Evolutionary conservation across 2,329 filamentous ascomycete genomes (phyloP).

Genomic region (Setomelanomma holmii): DNA sequence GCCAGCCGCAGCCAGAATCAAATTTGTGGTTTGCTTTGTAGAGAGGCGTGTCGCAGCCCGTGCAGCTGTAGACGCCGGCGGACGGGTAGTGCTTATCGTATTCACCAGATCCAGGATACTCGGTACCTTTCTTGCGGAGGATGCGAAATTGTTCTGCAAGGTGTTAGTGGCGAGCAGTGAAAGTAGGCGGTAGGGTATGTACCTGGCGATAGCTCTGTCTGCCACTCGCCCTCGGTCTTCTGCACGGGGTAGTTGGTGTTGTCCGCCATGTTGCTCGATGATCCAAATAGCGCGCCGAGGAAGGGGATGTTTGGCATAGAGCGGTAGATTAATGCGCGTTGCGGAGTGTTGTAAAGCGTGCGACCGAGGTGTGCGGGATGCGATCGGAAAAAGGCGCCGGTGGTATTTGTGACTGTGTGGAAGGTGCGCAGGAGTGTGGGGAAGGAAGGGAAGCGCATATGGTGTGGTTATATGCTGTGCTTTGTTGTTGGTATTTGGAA

Average conservation of each 20-base stretch:
- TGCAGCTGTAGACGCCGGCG: conserved; percentile 83
- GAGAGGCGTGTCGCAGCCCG: conserved; percentile 83
- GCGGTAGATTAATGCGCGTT: conserved; percentile 35
- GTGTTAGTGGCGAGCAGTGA: conserved; percentile 6
- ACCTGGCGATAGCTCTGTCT: conserved; percentile 79
- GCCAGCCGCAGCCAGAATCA: conserved; percentile 95
- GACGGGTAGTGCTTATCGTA: conserved; percentile 86
- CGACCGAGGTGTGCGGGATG: conserved; percentile 48
- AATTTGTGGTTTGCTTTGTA: conserved; percentile 97
- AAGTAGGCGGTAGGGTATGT: conserved; percentile 24
- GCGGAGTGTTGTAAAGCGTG: conserved; percentile 34
- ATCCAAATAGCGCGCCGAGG: conserved; percentile 76
- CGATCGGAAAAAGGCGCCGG: conserved; percentile 35
- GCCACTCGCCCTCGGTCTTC: conserved; percentile 86
- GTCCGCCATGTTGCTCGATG: conserved; percentile 53
- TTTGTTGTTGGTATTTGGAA: conserved; percentile 4
- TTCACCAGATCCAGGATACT: conserved; percentile 77
- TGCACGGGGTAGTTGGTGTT: conserved; percentile 81
- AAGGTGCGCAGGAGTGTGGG: conserved; percentile 58
- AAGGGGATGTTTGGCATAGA: conserved; percentile 83
- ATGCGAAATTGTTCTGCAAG: conserved; percentile 89
- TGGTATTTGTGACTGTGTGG: conserved; percentile 56
- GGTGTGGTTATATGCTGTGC: conserved; percentile 17
- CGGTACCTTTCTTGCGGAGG: conserved; percentile 90
- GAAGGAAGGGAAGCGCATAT: conserved; percentile 59